Evolutionary conservation across 805 yeast genomes (phyloP).

Genomic region (Yarrowia sp.): DNA sequence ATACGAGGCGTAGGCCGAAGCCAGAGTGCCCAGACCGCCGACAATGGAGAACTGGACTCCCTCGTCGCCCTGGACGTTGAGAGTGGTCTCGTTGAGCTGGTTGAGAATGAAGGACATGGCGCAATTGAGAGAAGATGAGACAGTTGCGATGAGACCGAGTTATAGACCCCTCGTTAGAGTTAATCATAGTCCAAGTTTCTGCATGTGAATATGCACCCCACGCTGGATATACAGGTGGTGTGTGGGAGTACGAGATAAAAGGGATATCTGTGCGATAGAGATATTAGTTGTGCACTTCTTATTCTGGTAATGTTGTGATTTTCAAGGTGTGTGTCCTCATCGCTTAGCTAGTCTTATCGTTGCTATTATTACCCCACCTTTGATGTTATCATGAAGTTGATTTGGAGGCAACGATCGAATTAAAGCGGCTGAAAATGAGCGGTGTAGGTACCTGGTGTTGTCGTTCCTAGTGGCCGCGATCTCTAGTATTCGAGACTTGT

Average conservation of each 20-base stretch:
- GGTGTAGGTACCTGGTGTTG: too few species aligned
- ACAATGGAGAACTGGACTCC: constrained; percentile 19
- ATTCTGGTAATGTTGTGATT: too few species aligned
- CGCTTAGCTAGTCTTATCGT: not conserved
- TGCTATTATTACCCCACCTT: not conserved
- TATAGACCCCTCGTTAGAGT: constrained; percentile 5
- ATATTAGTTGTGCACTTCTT: too few species aligned
- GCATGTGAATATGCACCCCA: constrained; percentile 38
- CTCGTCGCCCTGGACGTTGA: constrained; percentile 24
- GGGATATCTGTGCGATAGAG: too few species aligned
- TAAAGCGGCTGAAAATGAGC: too few species aligned
- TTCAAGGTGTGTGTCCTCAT: too few species aligned
- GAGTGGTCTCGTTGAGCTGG: constrained; percentile 11
- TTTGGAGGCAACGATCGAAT: not conserved
- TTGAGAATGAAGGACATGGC: constrained; percentile 8
- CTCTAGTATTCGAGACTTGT: too few species aligned
- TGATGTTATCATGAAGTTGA: not conserved
- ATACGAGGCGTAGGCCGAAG: constrained; percentile 18
- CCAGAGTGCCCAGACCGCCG: constrained; percentile 15
- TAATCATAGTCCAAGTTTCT: constrained; percentile 21
- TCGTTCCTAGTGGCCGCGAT: too few species aligned
- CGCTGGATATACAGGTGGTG: too few species aligned
- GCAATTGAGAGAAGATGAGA: not conserved
- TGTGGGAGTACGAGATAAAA: too few species aligned
- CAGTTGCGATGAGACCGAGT: not conserved